Base-by-base conservation (phyloP, 495 filamentous ascomycete genomes). In the Ramalina peruviana region DNA sequence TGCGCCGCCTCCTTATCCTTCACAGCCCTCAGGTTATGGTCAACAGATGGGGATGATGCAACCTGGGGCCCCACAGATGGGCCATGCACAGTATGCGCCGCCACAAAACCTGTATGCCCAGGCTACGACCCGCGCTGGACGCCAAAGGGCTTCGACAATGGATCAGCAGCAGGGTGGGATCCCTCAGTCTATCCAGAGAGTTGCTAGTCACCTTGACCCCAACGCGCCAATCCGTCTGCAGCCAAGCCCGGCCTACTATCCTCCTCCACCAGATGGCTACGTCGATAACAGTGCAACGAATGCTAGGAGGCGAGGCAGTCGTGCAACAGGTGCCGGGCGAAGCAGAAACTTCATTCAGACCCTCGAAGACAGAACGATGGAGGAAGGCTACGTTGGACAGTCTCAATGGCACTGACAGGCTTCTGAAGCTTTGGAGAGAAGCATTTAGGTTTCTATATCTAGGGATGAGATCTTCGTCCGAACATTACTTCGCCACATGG, bases 221-320 rank as follows among this genome's bases (percentile, higher is more conserved):
- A 96, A 78, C 51, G 86, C 88, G 33, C 93, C 93, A 0, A 97
- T 99, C 59, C 75, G 93, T 40, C 65, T 95, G 37, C 93, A 99
- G 61, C 93, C 93, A 6, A 95, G 88, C 51, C 93, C 93, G 2
- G 93, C 93, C 7, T 99, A 99, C 64, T 97, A 96, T 57, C 93
- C 92, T 15, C 92, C 92, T 9, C 89, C 89, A n/a, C 78, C 86
- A 3, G 92, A 95, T 53, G 89, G 88, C 7, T 75, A 83, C 40
- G 76, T 82, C 11, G 80, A 85, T 54, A 63, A 73, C 21, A 76
- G 68, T 33, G 62, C 74, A 27, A 43, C 50, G 36, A 66, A 69
- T n/a, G 82, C 79, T 56, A 76, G 82, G 39, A 73, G 85, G 33
- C 73, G 90, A 46, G 79, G 89, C 58, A 83, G 86, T 19, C 93